Base-by-base conservation (phyloP, 805 yeast genomes). In the Nakazawaea molendinolei region DNA sequence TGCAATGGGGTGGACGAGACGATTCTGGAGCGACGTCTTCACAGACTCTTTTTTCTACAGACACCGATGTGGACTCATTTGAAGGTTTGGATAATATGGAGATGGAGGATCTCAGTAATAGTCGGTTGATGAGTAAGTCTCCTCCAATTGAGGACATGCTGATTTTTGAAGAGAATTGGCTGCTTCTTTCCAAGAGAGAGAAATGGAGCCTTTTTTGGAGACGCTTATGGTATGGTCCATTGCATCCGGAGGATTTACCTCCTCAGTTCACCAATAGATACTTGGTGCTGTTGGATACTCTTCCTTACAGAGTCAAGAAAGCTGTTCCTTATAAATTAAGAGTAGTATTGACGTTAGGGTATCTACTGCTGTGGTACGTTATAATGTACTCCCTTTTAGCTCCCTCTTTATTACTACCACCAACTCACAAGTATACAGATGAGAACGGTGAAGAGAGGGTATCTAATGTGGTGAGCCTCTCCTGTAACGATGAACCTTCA, bases 141-240 rank as follows among this genome's bases (percentile, higher is more conserved):
- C n/a, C n/a, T n/a, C n/a, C n/a, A n/a, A n/a, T 10, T 6, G 33
- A 31, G 15, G n/a, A 13, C 6, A 31, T 18, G 16, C 17, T 9
- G 13, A 24, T 32, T 9, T 34, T 16, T 28, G 33, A 34, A 23
- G 22, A 17, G 3, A 16, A 15, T 16, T 36, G 39, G 39, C 16
- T 8, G 14, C 19, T 24, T 7, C 34, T 36, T 16, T 23, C 31
- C 5, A 15, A 19, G 9, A n/a, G 31, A n/a, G 29, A 36, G 31
- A 36, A 36, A 20, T 29, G 24, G 30, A 30, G 14, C 10, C 3
- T 21, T n/a, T 22, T 38, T 32, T 33, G 37, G 36, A 17, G 20
- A 14, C 48, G 44, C 15, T 17, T 73, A 1, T 73, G 83, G 79
- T 37, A 56, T n/a, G 86, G 87, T 1, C 86, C 86, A 0, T 47